phyloP scores from a whole-genome alignment of 345 rosid species.

The Chamaenerion angustifolium region DNA sequence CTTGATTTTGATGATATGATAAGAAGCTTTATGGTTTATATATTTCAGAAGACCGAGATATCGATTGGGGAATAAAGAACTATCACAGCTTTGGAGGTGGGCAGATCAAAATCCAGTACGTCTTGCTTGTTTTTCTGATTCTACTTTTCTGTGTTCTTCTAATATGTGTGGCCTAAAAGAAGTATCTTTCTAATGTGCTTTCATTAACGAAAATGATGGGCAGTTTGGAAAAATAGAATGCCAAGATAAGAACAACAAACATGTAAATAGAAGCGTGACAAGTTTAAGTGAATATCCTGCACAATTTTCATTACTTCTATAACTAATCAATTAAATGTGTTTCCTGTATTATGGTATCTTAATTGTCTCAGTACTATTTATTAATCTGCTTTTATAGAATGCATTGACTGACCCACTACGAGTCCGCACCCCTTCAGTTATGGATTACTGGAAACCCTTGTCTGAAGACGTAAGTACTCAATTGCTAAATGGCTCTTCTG shows the following conservation, averaged over 20 bases:
- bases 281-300: no score
- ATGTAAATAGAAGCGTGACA: background rate
- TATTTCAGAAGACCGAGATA: constrained; percentile 66
- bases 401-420: constrained; percentile 83
- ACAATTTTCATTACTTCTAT: no score
- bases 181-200: no score
- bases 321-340: no score
- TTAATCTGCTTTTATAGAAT: constrained; percentile 23
- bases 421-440: constrained; percentile 71
- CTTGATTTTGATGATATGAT: background rate
- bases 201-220: no score
- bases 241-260: no score
- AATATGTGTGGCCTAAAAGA: no score
- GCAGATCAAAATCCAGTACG: constrained; percentile 84
- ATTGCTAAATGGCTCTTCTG: background rate
- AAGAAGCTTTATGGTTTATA: constrained; percentile 8
- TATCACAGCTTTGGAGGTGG: constrained; percentile 98
- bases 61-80: constrained; percentile 93
- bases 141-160: no score
- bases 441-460: constrained; percentile 92
- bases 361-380: no score
- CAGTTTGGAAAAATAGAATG: no score
- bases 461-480: constrained; percentile 75
- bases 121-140: constrained; percentile 1
- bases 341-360: no score